Percentiles rank a stretch among this genome's conserved stretches.
Conservation (phyloP, 2,329 filamentous ascomycete genomes). For the Beauveria bassiana region DNA sequence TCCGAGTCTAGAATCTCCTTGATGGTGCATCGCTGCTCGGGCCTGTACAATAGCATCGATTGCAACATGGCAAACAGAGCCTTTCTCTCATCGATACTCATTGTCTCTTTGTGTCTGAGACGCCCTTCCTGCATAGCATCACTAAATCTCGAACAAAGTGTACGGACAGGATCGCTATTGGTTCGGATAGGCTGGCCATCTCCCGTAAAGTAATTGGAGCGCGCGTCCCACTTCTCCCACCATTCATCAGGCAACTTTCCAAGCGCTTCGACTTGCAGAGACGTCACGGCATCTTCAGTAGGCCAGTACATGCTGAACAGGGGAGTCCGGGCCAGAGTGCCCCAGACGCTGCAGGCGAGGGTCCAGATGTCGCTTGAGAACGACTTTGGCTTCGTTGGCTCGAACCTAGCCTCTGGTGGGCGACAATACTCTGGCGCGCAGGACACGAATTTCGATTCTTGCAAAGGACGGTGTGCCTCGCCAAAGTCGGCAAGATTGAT, state of each 20-base stretch:
- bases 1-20: conserved; percentile 23
- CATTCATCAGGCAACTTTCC: conserved; percentile 12
- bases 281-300: conserved; percentile 15
- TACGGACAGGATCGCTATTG: not conserved
- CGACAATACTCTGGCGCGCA: conserved; percentile 12
- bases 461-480: conserved; percentile 21
- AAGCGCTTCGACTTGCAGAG: conserved; percentile 17
- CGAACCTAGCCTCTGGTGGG: conserved; percentile 6
- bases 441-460: conserved; percentile 16
- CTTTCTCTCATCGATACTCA: conserved; percentile 16
- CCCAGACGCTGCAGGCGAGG: conserved; percentile 15
- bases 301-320: conserved; percentile 16
- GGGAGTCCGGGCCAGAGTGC: conserved; percentile 17
- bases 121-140: conserved; percentile 18
- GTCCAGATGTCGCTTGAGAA: conserved; percentile 17
- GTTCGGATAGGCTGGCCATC: not conserved
- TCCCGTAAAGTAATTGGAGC: not conserved
- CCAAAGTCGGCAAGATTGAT: conserved; percentile 27
- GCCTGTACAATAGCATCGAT: conserved; percentile 22
- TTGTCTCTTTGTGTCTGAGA: conserved; percentile 11
- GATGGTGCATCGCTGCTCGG: conserved; percentile 21
- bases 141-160: conserved; percentile 20
- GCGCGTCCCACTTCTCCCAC: conserved; percentile 11
- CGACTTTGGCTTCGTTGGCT: not conserved
- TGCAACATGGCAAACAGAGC: conserved; percentile 23